phyloP scores from a whole-genome alignment of 768 basidiomycete species.

The Lentinula raphanica region DNA sequence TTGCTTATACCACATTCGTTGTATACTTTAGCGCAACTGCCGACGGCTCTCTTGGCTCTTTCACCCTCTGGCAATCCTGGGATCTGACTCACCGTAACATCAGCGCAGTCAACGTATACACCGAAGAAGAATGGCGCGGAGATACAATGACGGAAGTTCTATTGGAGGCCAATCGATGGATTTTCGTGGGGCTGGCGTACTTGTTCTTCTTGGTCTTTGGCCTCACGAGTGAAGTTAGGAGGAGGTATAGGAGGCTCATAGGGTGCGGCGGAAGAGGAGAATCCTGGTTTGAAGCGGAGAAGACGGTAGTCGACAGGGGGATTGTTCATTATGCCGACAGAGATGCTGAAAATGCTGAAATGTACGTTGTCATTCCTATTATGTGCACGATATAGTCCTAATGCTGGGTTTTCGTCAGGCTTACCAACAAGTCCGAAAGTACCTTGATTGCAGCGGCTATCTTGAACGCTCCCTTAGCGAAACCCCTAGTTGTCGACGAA shows the following conservation, averaged over 20 bases:
- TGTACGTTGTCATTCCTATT: neutral
- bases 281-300: neutral
- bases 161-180: constrained; percentile 5
- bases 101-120: neutral
- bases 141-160: neutral
- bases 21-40: neutral
- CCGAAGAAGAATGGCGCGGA: neutral
- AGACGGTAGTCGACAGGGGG: neutral
- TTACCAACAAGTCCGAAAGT: neutral
- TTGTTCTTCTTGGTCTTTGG: constrained; percentile 5
- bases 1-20: neutral
- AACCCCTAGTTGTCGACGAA: neutral
- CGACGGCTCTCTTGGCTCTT: neutral
- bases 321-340: neutral
- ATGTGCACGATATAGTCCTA: neutral
- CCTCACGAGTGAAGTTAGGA: constrained; percentile 2
- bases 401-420: neutral
- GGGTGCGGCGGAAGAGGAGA: neutral
- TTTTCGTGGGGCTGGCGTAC: constrained; percentile 1
- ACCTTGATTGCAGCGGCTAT: neutral
- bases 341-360: neutral
- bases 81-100: neutral
- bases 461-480: neutral
- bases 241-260: neutral
- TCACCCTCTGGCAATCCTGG: neutral